Conservation (phyloP, 2,329 filamentous ascomycete species). For the Aspergillus tanneri region DNA sequence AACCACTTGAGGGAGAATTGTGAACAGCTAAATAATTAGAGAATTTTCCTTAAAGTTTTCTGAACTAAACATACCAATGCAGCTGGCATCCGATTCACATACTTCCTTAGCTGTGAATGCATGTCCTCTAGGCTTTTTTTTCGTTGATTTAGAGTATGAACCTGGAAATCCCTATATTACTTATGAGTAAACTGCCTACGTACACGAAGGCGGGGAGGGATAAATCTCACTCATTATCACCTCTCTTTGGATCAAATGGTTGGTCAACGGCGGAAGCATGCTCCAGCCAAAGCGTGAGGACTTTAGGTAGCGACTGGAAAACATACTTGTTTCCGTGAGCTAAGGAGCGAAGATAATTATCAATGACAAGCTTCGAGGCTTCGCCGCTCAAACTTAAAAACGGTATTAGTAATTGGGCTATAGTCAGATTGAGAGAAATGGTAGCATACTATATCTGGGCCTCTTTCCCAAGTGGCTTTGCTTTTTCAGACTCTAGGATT, state of each 20-base stretch:
- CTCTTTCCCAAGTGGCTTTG: constrained; percentile 72
- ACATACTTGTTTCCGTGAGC: constrained; percentile 91
- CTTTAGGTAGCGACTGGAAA: constrained; percentile 87
- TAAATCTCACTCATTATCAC: constrained; percentile 44
- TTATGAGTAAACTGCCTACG: not conserved
- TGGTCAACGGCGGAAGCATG: constrained; percentile 74
- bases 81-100: constrained; percentile 57
- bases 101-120: constrained; percentile 75
- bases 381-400: constrained; percentile 68
- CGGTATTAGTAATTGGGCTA: constrained; percentile 16
- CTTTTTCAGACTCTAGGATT: constrained; percentile 83
- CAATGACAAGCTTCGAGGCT: constrained; percentile 81
- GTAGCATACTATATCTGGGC: constrained; percentile 63
- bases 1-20: constrained; percentile 83
- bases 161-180: constrained; percentile 44
- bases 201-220: not conserved
- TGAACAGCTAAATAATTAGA: constrained; percentile 46
- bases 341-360: constrained; percentile 87
- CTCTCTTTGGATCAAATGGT: constrained; percentile 52
- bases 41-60: no score
- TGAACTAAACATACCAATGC: constrained; percentile 46
- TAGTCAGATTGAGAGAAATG: not conserved
- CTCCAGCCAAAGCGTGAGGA: constrained; percentile 92
- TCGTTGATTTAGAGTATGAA: constrained; percentile 51
- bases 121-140: constrained; percentile 66